Evolutionary conservation across 1,284 basidiomycete species (phyloP), one percentile per base, ranked within the genome.

Genomic region (Singerocomus inundabilis): DNA sequence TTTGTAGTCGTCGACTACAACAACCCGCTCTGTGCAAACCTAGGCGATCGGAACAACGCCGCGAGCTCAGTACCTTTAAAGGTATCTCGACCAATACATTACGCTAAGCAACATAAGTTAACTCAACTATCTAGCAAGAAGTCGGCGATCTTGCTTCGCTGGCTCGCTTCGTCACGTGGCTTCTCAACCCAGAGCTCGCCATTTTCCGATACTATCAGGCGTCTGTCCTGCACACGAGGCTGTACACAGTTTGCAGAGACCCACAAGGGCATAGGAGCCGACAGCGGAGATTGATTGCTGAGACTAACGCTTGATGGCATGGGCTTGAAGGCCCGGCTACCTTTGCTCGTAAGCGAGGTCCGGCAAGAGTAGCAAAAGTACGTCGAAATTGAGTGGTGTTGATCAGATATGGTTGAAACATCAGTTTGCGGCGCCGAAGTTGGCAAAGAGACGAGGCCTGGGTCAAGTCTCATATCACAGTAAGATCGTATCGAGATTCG

Each of bases 291-390:
- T 30, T 32, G 52, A 39, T 16, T 45, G 11, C 28, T 31, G 35
- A 36, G 30, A 25, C 30, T 12, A 34, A 37, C 30, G 25, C 38
- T 39, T 5, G 48, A 47, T 42, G 36, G 15, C 2, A 30, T 33
- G 26, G 38, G 44, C 44, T 46, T 68, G 16, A 52, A 64, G 13
- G 72, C 68, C 16, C 80, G 76, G 59, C 75, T 82, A 56, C 77
- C 80, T 54, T 75, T 74, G 61, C 85, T 85, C 0, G 84, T 85
- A 35, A 91, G 69, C 1, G 80, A 84, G 5, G 87, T 85, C 52
- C 85, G 78, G 59, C 89, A 92, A 9, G 82, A 75, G 63, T 92
- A 91, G 62, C 89, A 92, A 2, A 92, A 72, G 29, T 72, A 60
- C 0, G 72, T 67, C 1, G 79, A 74, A 24, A 88, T 71, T 8